Evolutionary conservation across 2,329 filamentous ascomycete species (phyloP).

Genomic region (Zymoseptoria passerinii): DNA sequence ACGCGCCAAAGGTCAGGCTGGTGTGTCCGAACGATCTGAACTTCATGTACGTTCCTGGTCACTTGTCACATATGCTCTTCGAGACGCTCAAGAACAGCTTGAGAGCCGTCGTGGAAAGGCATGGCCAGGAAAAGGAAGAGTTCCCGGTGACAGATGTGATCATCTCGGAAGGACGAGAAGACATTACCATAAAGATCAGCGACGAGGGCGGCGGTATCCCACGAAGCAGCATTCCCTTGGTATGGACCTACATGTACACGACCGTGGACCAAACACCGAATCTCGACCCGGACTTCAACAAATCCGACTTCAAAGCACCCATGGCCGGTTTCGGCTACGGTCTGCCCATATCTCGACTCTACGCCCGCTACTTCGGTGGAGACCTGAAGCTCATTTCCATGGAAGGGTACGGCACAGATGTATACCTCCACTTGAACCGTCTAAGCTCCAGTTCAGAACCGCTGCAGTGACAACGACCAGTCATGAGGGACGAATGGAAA

Average conservation of each 20-base stretch:
- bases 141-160: slow-evolving; percentile 97
- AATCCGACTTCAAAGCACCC: slow-evolving; percentile 97
- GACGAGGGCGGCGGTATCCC: slow-evolving; percentile 97
- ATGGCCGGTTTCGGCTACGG: slow-evolving; percentile 99
- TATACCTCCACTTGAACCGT: slow-evolving; percentile 94
- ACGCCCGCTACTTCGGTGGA: slow-evolving; percentile 94
- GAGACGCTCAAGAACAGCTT: slow-evolving; percentile 98
- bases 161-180: slow-evolving; percentile 93
- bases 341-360: slow-evolving; percentile 83
- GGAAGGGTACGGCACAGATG: slow-evolving; percentile 99
- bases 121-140: slow-evolving; percentile 89
- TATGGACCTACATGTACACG: slow-evolving; percentile 99
- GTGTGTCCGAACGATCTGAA: slow-evolving; percentile 79
- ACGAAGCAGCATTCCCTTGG: slow-evolving; percentile 81
- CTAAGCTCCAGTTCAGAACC: slow-evolving; percentile 93
- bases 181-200: slow-evolving; percentile 97
- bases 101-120: slow-evolving; percentile 88
- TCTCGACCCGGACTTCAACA: slow-evolving; percentile 94
- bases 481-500: slow-evolving; percentile 66
- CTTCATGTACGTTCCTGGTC: slow-evolving; percentile 99
- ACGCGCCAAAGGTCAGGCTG: slow-evolving; percentile 91
- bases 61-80: slow-evolving; percentile 98
- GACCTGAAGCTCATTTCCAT: slow-evolving; percentile 97
- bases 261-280: slow-evolving; percentile 94
- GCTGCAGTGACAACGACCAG: slow-evolving; percentile 83